A percentile compares a stretch with the other conserved stretches of the same genome.
These are phyloP conservation scores for Aspergillus cavernicola DNA, from an alignment of 495 filamentous ascomycete species.

Conservation along the genomic window DNA sequence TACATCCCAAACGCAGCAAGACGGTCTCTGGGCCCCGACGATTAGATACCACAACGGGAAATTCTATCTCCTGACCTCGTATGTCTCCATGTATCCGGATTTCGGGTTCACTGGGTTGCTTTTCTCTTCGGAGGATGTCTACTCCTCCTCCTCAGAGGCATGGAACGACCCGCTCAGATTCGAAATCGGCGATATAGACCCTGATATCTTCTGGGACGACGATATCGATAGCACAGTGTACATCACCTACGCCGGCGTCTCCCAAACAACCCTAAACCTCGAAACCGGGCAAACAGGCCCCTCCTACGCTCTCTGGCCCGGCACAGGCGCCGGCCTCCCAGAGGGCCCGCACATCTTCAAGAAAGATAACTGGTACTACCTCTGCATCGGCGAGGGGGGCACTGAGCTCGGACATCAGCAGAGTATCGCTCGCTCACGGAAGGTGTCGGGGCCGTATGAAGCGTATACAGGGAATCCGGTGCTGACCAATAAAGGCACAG, in stretches of 20 bases:
- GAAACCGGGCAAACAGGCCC: constrained; percentile 11
- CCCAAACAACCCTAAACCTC: constrained; percentile 17
- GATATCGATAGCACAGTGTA: constrained; percentile 9
- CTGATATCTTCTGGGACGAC: constrained; percentile 28
- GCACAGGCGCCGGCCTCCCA: constrained; percentile 51
- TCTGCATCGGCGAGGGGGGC: constrained; percentile 59
- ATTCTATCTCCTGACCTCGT: constrained; percentile 18
- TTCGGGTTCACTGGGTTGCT: constrained; percentile 11
- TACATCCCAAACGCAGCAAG: constrained; percentile 14
- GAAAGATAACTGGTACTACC: constrained; percentile 54
- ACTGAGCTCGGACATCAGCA: constrained; percentile 55
- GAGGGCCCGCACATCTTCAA: constrained; percentile 62
- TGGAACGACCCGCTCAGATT: constrained; percentile 24
- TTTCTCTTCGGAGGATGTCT: constrained; percentile 17
- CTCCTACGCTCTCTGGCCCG: constrained; percentile 48
- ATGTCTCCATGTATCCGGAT: constrained; percentile 7
- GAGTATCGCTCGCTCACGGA: constrained; percentile 49
- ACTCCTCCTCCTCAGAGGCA: no score
- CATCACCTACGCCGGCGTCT: constrained; percentile 11
- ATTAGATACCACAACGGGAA: constrained; percentile 21
- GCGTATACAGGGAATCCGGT: constrained; percentile 26
- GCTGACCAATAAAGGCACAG: constrained; percentile 15
- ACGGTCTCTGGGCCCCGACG: constrained; percentile 24
- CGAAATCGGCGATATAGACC: constrained; percentile 16
- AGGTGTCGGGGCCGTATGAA: constrained; percentile 53